These are phyloP conservation scores for Macroventuria anomochaeta DNA, from an alignment of 2,329 filamentous ascomycete genomes.

Conservation along the genomic window DNA sequence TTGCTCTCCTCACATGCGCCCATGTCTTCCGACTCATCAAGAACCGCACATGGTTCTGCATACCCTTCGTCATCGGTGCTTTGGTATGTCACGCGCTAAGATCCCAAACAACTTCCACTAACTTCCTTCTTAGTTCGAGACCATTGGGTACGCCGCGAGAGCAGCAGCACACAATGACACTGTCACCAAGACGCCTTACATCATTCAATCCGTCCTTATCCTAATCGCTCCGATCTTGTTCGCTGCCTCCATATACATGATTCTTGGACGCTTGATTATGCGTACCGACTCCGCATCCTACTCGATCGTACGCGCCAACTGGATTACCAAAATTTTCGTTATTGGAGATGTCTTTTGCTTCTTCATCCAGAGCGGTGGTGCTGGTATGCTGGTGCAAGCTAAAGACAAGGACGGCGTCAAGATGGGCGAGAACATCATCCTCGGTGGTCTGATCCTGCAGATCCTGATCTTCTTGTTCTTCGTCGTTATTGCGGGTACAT, in stretches of 20 bases:
- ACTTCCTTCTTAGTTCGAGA: conserved; percentile 40
- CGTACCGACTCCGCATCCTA: conserved; percentile 52
- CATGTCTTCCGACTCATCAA: conserved; percentile 55
- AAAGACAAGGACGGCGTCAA: conserved; percentile 33
- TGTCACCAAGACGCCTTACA: conserved; percentile 43
- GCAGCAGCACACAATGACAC: conserved; percentile 42
- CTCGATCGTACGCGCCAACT: conserved; percentile 52
- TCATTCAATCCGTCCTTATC: conserved; percentile 51
- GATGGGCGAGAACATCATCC: conserved; percentile 60
- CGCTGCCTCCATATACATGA: conserved; percentile 58
- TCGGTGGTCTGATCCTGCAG: conserved; percentile 64
- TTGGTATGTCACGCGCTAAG: conserved; percentile 50
- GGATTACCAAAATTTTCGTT: conserved; percentile 64
- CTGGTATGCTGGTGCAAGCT: conserved; percentile 50
- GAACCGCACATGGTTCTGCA: conserved; percentile 59
- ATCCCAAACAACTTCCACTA: not conserved
- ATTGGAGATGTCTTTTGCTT: conserved; percentile 62
- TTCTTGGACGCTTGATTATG: conserved; percentile 51
- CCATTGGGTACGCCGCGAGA: conserved; percentile 47
- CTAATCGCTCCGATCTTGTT: conserved; percentile 56
- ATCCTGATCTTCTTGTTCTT: conserved; percentile 65
- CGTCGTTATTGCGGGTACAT: conserved; percentile 55
- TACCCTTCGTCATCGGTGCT: conserved; percentile 57
- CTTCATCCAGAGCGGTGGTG: conserved; percentile 57
- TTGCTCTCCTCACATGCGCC: conserved; percentile 50